phyloP scores from a whole-genome alignment of 1,284 basidiomycete species.

The Irpex sp. region DNA sequence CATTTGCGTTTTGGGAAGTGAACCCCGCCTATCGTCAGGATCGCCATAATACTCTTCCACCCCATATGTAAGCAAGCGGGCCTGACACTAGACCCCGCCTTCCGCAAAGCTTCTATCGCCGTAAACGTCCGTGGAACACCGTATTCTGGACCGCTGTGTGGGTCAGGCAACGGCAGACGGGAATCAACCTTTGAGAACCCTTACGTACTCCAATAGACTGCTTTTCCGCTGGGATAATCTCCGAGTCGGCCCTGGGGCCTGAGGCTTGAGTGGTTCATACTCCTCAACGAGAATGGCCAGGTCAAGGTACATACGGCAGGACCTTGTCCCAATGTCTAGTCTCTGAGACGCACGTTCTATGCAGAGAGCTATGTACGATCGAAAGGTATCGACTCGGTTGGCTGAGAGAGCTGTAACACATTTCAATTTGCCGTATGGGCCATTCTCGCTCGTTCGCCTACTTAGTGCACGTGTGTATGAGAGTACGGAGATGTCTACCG shows the following conservation, averaged over 20 bases:
- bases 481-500: background rate
- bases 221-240: too few relatives aligned
- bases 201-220: background rate
- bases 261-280: too few relatives aligned
- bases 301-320: background rate
- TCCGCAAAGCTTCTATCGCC: background rate
- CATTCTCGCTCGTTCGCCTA: background rate
- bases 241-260: too few relatives aligned
- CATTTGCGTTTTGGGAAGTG: too few relatives aligned
- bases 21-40: too few relatives aligned
- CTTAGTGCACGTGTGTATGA: background rate
- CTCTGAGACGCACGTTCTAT: background rate
- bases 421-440: background rate
- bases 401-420: too few relatives aligned
- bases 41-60: too few relatives aligned
- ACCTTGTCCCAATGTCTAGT: background rate
- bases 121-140: background rate
- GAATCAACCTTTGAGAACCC: background rate
- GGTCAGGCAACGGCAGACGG: background rate
- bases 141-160: background rate
- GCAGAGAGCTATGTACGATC: background rate
- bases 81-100: too few relatives aligned
- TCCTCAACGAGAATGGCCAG: background rate
- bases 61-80: too few relatives aligned
- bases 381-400: background rate